Conservation (phyloP, 352 stramenopile species). For the Aphanomyces invadans region DNA sequence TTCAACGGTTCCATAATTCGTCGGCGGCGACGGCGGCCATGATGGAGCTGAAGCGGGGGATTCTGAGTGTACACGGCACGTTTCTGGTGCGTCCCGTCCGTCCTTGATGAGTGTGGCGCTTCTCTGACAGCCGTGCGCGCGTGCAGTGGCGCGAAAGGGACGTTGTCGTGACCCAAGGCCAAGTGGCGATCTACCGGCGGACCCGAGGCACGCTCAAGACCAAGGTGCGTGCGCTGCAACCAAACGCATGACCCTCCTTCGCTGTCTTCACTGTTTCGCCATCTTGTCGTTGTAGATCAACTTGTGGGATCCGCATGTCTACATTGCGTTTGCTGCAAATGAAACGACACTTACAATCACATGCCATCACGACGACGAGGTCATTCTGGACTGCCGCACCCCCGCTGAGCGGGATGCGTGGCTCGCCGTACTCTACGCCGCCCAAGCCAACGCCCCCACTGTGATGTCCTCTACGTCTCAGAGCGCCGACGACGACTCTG, state of each 20-base stretch:
- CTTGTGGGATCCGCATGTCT: constrained; percentile 41
- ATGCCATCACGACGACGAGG: constrained; percentile 32
- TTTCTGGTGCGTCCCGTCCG: neutral
- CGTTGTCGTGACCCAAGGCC: constrained; percentile 41
- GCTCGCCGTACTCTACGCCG: constrained; percentile 53
- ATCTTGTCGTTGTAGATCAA: constrained; percentile 61
- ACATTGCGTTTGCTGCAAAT: constrained; percentile 54
- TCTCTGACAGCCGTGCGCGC: neutral
- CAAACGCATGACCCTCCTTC: too few relatives aligned
- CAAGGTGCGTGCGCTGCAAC: constrained; percentile 51
- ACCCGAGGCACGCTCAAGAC: constrained; percentile 44
- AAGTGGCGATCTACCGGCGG: constrained; percentile 42
- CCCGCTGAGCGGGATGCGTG: constrained; percentile 43
- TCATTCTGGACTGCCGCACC: constrained; percentile 45
- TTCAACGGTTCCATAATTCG: neutral
- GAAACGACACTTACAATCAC: constrained; percentile 50
- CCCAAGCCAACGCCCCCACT: constrained; percentile 29
- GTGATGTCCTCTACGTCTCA: neutral
- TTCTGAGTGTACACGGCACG: constrained; percentile 14
- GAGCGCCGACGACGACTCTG: constrained; percentile 19
- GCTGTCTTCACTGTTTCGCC: too few relatives aligned
- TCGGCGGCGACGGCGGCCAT: neutral
- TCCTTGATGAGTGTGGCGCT: neutral
- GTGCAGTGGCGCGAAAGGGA: constrained; percentile 59
- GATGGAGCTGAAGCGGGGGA: constrained; percentile 11